phyloP scores from a whole-genome alignment of 495 filamentous ascomycete species.

The Tuber magnatum region DNA sequence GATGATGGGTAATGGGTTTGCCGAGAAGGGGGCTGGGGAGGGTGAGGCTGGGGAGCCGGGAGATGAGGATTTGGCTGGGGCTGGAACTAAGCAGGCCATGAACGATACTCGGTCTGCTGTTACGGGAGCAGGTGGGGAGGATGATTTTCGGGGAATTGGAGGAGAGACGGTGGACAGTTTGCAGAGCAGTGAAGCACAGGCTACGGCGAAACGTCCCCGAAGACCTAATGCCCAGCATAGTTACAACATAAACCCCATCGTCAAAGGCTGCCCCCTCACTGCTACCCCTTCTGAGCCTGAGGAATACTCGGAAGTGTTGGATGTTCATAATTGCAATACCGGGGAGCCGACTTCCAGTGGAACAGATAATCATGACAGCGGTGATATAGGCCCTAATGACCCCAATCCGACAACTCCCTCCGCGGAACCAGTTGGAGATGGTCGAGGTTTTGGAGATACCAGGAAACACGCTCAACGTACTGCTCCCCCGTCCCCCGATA shows the following conservation, averaged over 20 bases:
- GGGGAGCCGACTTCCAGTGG: neutral
- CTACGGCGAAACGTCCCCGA: neutral
- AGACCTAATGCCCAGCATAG: neutral
- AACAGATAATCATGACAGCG: neutral
- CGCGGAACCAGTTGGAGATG: neutral
- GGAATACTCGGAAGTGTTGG: neutral
- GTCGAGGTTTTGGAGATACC: neutral
- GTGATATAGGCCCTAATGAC: neutral
- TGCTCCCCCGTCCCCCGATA: neutral
- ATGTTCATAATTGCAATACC: neutral
- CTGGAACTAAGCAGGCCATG: neutral
- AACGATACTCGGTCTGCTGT: neutral
- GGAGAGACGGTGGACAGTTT: neutral
- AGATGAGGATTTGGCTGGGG: neutral
- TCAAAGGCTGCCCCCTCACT: neutral
- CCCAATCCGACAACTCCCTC: neutral
- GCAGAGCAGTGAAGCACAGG: neutral
- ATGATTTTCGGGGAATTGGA: neutral
- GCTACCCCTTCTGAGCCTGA: neutral
- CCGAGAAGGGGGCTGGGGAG: neutral
- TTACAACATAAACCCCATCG: neutral
- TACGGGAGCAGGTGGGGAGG: neutral
- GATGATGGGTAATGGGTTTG: constrained; percentile 18
- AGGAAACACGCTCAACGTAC: neutral
- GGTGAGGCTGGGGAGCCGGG: neutral